Evolutionary conservation across 1,139 yeast genomes (phyloP).

Genomic region (Zygosaccharomyces pseudobailii): DNA sequence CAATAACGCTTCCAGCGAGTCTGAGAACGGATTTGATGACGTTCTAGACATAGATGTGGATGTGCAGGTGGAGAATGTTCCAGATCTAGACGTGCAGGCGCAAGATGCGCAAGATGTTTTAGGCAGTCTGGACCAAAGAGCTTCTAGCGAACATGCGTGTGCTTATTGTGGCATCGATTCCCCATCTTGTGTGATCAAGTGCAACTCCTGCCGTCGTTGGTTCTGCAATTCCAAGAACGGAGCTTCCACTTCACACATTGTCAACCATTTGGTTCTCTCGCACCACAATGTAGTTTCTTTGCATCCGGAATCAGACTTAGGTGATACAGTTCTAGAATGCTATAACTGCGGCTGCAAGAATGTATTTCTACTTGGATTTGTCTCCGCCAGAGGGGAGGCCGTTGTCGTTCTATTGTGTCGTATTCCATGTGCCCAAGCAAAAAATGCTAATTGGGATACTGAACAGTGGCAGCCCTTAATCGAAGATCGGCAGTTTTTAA

Average conservation of each 20-base stretch:
- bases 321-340: slow-evolving; percentile 82
- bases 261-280: slow-evolving; percentile 78
- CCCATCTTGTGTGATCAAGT: slow-evolving; percentile 64
- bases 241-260: slow-evolving; percentile 69
- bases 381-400: slow-evolving; percentile 80
- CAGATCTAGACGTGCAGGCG: slow-evolving; percentile 2
- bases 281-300: slow-evolving; percentile 71
- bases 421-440: slow-evolving; percentile 79
- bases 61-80: slow-evolving; percentile 1
- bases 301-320: slow-evolving; percentile 78
- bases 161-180: slow-evolving; percentile 75
- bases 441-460: slow-evolving; percentile 80
- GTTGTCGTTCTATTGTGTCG: slow-evolving; percentile 86
- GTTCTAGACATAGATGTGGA: slow-evolving; percentile 3
- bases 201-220: slow-evolving; percentile 80
- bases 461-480: slow-evolving; percentile 84
- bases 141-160: slow-evolving; percentile 45
- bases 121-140: slow-evolving; percentile 1
- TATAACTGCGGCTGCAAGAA: slow-evolving; percentile 85
- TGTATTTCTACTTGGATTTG: slow-evolving; percentile 79
- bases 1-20: slow-evolving; percentile 4
- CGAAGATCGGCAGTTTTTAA: slow-evolving; percentile 68
- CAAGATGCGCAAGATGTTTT: slow-evolving; percentile 5
- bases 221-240: slow-evolving; percentile 77
- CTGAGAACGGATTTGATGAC: slow-evolving; percentile 4